These are phyloP conservation scores for Starmerella bombicola DNA, from an alignment of 805 yeast genomes.

Conservation along the genomic window DNA sequence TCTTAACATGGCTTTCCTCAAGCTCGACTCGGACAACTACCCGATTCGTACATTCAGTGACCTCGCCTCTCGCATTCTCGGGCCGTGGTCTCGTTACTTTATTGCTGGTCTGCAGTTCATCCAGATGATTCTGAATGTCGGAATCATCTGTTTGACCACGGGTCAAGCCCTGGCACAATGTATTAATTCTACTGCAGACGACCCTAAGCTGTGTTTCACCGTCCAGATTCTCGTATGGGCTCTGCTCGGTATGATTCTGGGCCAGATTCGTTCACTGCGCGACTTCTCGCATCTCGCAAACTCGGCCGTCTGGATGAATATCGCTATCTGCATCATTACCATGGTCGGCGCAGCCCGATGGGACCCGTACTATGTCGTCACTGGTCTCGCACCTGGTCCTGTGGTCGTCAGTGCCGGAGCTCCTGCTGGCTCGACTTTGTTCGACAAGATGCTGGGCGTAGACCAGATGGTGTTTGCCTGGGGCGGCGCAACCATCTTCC, in stretches of 20 bases:
- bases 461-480: slow-evolving; percentile 39
- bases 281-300: slow-evolving; percentile 35
- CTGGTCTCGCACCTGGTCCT: background rate
- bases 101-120: slow-evolving; percentile 33
- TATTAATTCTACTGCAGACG: slow-evolving; percentile 13
- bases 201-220: slow-evolving; percentile 30
- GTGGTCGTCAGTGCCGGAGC: slow-evolving; percentile 2
- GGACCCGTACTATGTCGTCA: slow-evolving; percentile 5
- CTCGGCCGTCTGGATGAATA: slow-evolving; percentile 38
- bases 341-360: slow-evolving; percentile 33
- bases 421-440: slow-evolving; percentile 6
- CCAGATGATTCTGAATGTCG: slow-evolving; percentile 36
- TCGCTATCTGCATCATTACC: slow-evolving; percentile 34
- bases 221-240: slow-evolving; percentile 36
- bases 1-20: slow-evolving; percentile 30
- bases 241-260: slow-evolving; percentile 34
- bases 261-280: slow-evolving; percentile 33
- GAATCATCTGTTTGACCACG: slow-evolving; percentile 33
- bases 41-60: slow-evolving; percentile 37
- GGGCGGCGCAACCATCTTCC: slow-evolving; percentile 42
- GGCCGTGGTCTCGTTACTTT: slow-evolving; percentile 27
- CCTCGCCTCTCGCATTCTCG: slow-evolving; percentile 33
- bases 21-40: slow-evolving; percentile 34
- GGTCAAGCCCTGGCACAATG: slow-evolving; percentile 36
- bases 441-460: slow-evolving; percentile 20